Conservation (phyloP, 345 rosid species). For the Xanthoceras sorbifolium region DNA sequence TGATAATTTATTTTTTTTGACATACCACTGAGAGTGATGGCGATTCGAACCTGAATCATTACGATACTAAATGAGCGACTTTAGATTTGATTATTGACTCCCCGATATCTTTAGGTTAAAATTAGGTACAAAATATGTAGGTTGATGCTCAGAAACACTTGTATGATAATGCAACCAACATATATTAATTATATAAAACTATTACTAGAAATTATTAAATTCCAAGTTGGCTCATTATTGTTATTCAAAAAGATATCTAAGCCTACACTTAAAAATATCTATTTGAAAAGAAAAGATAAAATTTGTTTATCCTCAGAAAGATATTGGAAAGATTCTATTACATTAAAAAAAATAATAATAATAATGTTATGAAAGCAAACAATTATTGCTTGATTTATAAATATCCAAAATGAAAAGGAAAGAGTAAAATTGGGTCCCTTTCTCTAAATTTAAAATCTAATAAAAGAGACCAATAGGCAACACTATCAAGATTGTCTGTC, state of each 20-base stretch:
- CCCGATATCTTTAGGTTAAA: not conserved
- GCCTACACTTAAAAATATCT: not conserved
- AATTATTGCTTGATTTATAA: not conserved
- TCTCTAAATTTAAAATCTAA: too few species aligned
- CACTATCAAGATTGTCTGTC: too few species aligned
- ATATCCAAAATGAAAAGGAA: not conserved
- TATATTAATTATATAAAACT: too few species aligned
- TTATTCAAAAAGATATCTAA: not conserved
- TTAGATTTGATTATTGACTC: too few species aligned
- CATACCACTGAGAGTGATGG: too few species aligned
- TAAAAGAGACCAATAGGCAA: not conserved
- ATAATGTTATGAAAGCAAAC: not conserved
- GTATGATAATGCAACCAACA: not conserved
- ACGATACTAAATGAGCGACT: too few species aligned
- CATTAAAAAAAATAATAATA: too few species aligned
- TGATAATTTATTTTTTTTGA: too few species aligned
- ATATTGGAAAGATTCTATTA: not conserved
- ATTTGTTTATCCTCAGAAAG: not conserved
- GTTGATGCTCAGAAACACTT: not conserved
- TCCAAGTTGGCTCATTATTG: not conserved
- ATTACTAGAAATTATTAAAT: too few species aligned
- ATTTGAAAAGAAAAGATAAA: not conserved
- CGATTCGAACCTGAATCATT: too few species aligned
- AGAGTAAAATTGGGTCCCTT: not conserved
- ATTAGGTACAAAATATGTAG: too few species aligned